phyloP scores from a whole-genome alignment of 192 early-diverging fungal species.

The Glomus cerebriforme region DNA sequence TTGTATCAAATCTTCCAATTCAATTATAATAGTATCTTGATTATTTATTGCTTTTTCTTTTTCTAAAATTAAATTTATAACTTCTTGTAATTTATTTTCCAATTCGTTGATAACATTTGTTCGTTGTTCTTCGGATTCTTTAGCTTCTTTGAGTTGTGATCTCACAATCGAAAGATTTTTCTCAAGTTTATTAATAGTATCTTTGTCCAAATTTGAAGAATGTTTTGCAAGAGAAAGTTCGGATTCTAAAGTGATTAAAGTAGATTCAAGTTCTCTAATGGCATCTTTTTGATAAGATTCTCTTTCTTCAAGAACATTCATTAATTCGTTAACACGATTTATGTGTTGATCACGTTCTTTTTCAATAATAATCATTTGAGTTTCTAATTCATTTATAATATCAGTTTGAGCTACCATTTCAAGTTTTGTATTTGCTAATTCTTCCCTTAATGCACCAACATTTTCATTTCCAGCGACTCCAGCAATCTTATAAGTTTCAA shows the following conservation, averaged over 20 bases:
- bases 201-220: constrained; percentile 4
- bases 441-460: constrained; percentile 4
- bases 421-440: constrained; percentile 22
- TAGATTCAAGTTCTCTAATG: constrained; percentile 12
- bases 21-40: constrained; percentile 4
- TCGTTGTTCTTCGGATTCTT: constrained; percentile 6
- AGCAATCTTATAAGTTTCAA: constrained; percentile 21
- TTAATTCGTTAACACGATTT: constrained; percentile 13
- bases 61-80: not conserved
- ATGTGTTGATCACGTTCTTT: constrained; percentile 12
- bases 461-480: constrained; percentile 12
- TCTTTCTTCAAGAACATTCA: constrained; percentile 11
- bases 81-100: constrained; percentile 17
- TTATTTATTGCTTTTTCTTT: constrained; percentile 1
- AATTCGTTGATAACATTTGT: constrained; percentile 7
- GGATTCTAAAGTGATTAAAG: constrained; percentile 3
- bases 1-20: constrained; percentile 13
- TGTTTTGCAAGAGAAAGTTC: constrained; percentile 8
- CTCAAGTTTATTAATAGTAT: constrained; percentile 14
- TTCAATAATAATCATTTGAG: constrained; percentile 20
- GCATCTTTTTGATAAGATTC: constrained; percentile 25
- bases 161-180: constrained; percentile 1
- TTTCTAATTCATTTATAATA: constrained; percentile 15
- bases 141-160: constrained; percentile 10
- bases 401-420: constrained; percentile 22